Percentiles rank a stretch among this genome's conserved stretches.
phyloP scores from a whole-genome alignment of 2,329 filamentous ascomycete species.

The Dactylellina drechsleri region DNA sequence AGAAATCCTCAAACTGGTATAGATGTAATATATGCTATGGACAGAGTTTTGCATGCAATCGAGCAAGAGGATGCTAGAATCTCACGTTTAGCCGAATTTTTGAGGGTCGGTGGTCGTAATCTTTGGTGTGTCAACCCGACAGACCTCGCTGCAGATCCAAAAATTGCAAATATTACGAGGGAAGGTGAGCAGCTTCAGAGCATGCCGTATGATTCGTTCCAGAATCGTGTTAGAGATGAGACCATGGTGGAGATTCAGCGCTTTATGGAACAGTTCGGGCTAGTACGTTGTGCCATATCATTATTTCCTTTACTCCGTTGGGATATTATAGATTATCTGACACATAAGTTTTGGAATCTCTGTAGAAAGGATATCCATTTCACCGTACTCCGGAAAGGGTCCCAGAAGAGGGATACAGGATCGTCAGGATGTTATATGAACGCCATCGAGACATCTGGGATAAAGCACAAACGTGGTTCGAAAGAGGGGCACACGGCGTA shows the following conservation, averaged over 20 bases:
- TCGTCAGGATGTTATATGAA: conserved; percentile 8
- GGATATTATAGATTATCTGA: neutral
- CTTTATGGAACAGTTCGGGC: conserved; percentile 23
- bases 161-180: too few species aligned
- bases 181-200: neutral
- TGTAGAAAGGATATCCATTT: conserved; percentile 35
- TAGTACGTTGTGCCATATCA: conserved; percentile 7
- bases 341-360: neutral
- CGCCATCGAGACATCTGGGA: conserved; percentile 25
- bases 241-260: conserved; percentile 31
- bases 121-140: conserved; percentile 1
- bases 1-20: conserved; percentile 40
- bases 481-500: conserved; percentile 21
- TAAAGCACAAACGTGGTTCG: conserved; percentile 13
- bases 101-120: neutral
- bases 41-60: conserved; percentile 15
- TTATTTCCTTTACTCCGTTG: neutral
- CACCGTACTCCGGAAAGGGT: neutral
- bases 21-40: conserved; percentile 42
- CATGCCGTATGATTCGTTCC: neutral
- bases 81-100: neutral
- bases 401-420: conserved; percentile 22
- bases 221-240: conserved; percentile 38
- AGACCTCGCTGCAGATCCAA: neutral
- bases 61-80: conserved; percentile 29